phyloP scores from a whole-genome alignment of 306 rosid species.

The Oemleria cerasiformis region DNA sequence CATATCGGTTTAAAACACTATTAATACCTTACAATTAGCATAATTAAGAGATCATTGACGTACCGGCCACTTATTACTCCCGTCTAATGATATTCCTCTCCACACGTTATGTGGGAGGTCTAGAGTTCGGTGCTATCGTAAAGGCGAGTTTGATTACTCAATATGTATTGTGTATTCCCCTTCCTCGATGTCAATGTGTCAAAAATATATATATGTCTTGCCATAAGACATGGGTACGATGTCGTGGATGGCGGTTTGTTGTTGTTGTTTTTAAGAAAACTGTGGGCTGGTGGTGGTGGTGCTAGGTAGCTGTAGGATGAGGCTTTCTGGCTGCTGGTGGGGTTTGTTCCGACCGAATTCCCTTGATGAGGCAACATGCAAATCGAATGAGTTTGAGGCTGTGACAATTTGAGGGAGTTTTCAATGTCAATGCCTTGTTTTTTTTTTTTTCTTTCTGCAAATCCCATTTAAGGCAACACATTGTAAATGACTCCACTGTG shows the following conservation, averaged over 20 bases:
- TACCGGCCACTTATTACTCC: too few relatives aligned
- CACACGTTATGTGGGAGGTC: too few relatives aligned
- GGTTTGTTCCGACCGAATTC: slow-evolving; percentile 27
- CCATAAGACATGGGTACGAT: neutral
- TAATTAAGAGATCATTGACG: too few relatives aligned
- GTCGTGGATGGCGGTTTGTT: neutral
- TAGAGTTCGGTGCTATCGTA: too few relatives aligned
- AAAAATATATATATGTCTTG: neutral
- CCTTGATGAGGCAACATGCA: slow-evolving; percentile 11
- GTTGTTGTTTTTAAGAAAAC: too few relatives aligned
- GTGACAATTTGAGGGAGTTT: neutral
- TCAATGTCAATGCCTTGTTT: slow-evolving; percentile 21
- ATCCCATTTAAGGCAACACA: slow-evolving; percentile 21
- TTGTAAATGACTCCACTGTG: slow-evolving; percentile 13
- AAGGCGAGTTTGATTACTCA: too few relatives aligned
- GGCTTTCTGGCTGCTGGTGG: neutral
- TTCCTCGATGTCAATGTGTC: too few relatives aligned
- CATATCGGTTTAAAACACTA: too few relatives aligned
- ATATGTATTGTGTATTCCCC: too few relatives aligned
- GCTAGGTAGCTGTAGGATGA: neutral
- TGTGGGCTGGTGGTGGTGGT: too few relatives aligned
- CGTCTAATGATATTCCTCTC: too few relatives aligned
- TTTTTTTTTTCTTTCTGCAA: slow-evolving; percentile 6
- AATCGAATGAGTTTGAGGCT: neutral
- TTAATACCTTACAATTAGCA: too few relatives aligned